Conservation (phyloP, 139 green algal genomes). For the Marvania coccoides region DNA sequence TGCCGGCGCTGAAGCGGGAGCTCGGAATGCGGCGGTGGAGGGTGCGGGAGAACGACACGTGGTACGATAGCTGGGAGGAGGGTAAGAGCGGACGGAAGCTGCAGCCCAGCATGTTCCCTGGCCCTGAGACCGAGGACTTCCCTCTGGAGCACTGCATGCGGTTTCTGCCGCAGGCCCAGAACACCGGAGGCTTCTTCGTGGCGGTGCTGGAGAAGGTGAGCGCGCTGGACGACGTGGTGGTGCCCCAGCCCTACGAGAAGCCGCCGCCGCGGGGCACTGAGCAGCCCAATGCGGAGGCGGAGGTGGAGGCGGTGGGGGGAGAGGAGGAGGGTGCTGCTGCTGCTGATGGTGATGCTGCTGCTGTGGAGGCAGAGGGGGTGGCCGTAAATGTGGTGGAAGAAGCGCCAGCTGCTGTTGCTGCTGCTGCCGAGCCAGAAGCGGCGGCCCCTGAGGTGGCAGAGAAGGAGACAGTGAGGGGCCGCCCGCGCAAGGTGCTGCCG, state of each 20-base stretch:
- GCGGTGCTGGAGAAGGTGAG: constrained; percentile 83
- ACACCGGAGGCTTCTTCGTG: constrained; percentile 99
- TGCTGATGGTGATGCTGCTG: constrained; percentile 15
- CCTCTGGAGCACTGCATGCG: constrained; percentile 90
- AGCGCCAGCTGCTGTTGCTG: background rate
- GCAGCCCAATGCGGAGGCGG: constrained; percentile 10
- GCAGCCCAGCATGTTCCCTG: constrained; percentile 76
- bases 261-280: background rate
- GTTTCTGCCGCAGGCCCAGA: constrained; percentile 88
- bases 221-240: background rate
- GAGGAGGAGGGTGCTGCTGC: constrained; percentile 21
- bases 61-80: constrained; percentile 58
- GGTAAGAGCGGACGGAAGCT: constrained; percentile 44
- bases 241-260: constrained; percentile 1
- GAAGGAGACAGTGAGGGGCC: background rate
- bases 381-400: background rate
- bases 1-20: constrained; percentile 71
- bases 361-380: background rate
- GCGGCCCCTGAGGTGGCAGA: background rate
- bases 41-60: constrained; percentile 54
- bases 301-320: background rate
- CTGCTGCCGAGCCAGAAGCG: background rate
- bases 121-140: constrained; percentile 40
- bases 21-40: constrained; percentile 72
- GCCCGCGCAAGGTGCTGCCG: background rate